Evolutionary conservation across 257 asterid species (phyloP).

Genomic region (Gentiana dahurica): DNA sequence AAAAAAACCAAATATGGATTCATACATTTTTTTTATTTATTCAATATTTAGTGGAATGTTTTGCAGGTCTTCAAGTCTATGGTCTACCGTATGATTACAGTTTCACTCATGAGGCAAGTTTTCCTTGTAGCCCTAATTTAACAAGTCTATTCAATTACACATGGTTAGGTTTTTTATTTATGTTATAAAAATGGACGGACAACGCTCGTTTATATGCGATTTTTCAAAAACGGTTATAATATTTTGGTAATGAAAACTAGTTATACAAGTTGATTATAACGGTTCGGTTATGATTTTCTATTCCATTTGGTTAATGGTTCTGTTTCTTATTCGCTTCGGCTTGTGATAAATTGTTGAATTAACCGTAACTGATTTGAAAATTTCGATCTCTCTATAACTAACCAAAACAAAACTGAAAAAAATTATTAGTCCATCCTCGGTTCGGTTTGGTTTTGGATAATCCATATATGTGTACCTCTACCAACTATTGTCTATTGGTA

Average conservation of each 20-base stretch:
- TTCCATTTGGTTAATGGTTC: neutral
- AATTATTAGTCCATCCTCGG: neutral
- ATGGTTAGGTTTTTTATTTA: neutral
- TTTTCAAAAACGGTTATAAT: too few species aligned
- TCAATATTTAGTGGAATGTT: too few species aligned
- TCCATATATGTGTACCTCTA: neutral
- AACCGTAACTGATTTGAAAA: too few species aligned
- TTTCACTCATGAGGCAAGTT: conserved; percentile 6
- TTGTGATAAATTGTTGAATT: too few species aligned
- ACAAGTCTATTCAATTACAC: too few species aligned
- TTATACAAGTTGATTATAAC: too few species aligned
- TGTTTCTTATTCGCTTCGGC: too few species aligned
- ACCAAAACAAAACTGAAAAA: too few species aligned
- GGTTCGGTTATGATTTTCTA: neutral
- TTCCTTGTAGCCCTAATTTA: neutral
- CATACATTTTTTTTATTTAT: neutral
- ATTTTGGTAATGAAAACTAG: too few species aligned
- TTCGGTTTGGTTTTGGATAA: neutral
- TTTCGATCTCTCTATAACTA: too few species aligned
- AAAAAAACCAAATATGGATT: neutral
- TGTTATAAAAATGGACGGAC: neutral
- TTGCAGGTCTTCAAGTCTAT: neutral
- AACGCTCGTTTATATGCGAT: too few species aligned
- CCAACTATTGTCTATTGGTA: neutral
- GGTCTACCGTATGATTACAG: conserved; percentile 2